Conservation (phyloP, 2,329 filamentous ascomycete genomes). For the Domatiomyces catenatus region DNA sequence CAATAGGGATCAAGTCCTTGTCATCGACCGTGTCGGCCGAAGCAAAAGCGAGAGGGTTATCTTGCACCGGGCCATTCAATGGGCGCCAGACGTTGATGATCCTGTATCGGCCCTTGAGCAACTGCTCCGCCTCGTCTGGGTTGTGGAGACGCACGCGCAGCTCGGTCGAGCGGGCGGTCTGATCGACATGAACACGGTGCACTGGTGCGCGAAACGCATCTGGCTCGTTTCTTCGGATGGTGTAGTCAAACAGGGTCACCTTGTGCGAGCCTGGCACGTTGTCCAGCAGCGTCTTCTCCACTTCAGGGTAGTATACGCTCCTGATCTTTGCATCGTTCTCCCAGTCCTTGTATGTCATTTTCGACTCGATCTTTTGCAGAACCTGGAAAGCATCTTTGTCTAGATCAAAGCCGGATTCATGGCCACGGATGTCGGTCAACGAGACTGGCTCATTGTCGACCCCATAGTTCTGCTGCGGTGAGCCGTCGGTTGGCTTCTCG, state of each 20-base stretch:
- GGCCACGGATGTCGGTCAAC: conserved; percentile 59
- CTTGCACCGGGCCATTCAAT: conserved; percentile 42
- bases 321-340: conserved; percentile 53
- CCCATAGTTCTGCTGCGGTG: conserved; percentile 51
- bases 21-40: conserved; percentile 41
- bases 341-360: conserved; percentile 39
- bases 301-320: conserved; percentile 67
- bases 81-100: conserved; percentile 82
- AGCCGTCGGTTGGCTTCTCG: conserved; percentile 44
- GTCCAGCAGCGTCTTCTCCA: conserved; percentile 55
- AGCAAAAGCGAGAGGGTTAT: conserved; percentile 43
- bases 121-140: conserved; percentile 47
- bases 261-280: conserved; percentile 50
- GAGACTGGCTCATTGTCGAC: conserved; percentile 35
- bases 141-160: conserved; percentile 55
- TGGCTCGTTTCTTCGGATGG: conserved; percentile 53
- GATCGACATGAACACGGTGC: conserved; percentile 63
- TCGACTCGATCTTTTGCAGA: conserved; percentile 42
- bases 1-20: conserved; percentile 52
- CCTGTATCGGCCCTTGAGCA: conserved; percentile 56
- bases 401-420: conserved; percentile 49
- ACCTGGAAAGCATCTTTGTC: conserved; percentile 63
- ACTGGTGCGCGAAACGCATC: conserved; percentile 53
- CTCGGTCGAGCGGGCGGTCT: conserved; percentile 51
- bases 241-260: conserved; percentile 75